Base-by-base conservation (phyloP, 164 flowering plant genomes). In the Piper betle region DNA sequence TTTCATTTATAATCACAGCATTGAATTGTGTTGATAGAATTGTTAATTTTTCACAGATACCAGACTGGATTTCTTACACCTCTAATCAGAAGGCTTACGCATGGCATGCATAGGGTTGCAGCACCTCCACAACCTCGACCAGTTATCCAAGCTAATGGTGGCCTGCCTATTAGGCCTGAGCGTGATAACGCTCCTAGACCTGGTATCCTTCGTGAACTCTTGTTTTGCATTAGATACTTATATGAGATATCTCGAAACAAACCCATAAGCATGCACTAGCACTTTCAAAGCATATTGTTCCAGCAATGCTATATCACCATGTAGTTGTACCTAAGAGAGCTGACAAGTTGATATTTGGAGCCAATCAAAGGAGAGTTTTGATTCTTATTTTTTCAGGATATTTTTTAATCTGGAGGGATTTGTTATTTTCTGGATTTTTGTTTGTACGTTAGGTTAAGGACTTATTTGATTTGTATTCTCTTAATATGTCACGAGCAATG, bases 21-120 rank as follows among this genome's bases (percentile, higher is more conserved):
- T 5, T 18, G 4, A 46, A 46, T 46, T 15, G 10, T 15, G 15
- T 46, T 46, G 50, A 46, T 10, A 15, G 15, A 10, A 15, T 46
- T 12, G 50, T 10, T 46, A 46, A 46, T 15, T 25, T n/a, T 37
- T 37, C 73, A 69, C 80, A 87, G 98, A 64, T 84, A 93, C 71
- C 98, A 90, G 70, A 93, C 96, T 68, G 98, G 98, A 69, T 86
- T 91, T 62, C 84, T 93, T 20, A 77, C 91, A 40, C 98, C 98
- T 41, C 57, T 93, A 16, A 65, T 83, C 39, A 73, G 88, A 58
- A 87, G 98, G 98, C 87, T 89, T 70, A 81, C 93, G 62, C 90
- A 82, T 84, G 81, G 94, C 48, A 87, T 89, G 93, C 91, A 81
- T 50, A 80, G 95, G 71, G 88, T 91, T 58, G 91, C 77, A 57